Conservation (phyloP, 2,329 filamentous ascomycete genomes). For the Biscogniauxia marginata region DNA sequence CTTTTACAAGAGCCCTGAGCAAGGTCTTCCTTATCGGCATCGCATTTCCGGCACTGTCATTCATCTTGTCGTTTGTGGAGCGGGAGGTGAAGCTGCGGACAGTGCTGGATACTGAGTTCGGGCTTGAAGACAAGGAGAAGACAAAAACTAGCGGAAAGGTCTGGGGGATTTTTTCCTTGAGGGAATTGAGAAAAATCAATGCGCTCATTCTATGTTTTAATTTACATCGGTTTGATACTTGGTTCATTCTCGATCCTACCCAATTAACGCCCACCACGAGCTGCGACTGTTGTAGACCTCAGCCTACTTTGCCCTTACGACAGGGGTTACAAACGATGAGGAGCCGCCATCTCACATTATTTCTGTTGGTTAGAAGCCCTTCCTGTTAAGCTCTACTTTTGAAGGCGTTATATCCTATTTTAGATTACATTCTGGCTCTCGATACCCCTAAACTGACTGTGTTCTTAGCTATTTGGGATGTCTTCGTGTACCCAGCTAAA, state of each 20-base stretch:
- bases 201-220: not conserved
- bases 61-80: constrained; percentile 34
- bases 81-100: constrained; percentile 37
- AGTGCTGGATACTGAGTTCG: constrained; percentile 39
- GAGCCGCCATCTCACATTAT: too few species aligned
- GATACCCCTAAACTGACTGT: too few species aligned
- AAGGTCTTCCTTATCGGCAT: constrained; percentile 39
- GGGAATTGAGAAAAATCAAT: not conserved
- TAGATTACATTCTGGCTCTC: too few species aligned
- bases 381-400: too few species aligned
- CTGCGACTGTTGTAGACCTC: too few species aligned
- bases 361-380: too few species aligned
- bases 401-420: too few species aligned
- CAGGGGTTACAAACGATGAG: too few species aligned
- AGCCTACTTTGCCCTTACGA: too few species aligned
- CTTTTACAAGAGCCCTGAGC: constrained; percentile 35
- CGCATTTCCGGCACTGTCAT: constrained; percentile 31
- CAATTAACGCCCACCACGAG: too few species aligned
- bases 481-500: too few species aligned
- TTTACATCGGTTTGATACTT: not conserved
- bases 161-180: not conserved
- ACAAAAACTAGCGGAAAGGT: not conserved
- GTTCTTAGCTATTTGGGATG: too few species aligned
- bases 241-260: not conserved
- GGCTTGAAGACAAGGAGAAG: constrained; percentile 31